phyloP scores from a whole-genome alignment of 257 asterid species.

The Penstemon newberryi region DNA sequence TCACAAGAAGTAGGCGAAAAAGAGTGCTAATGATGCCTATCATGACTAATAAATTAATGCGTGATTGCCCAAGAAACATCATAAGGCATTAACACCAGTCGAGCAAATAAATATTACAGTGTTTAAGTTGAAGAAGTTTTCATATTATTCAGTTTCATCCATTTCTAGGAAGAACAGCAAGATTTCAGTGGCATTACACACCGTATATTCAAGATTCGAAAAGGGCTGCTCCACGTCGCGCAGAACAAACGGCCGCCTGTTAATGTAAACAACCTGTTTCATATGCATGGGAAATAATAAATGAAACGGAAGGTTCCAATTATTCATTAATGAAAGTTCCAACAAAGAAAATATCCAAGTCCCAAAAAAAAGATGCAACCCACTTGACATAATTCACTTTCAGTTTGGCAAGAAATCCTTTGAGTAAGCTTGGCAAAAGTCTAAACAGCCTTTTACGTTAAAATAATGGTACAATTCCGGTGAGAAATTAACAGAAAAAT shows the following conservation, averaged over 20 bases:
- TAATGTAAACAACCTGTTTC: slow-evolving; percentile 86
- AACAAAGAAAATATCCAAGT: slow-evolving; percentile 21
- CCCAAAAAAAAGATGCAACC: slow-evolving; percentile 23
- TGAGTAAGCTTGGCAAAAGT: not conserved
- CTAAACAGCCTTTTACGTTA: not conserved
- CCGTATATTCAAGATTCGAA: slow-evolving; percentile 98
- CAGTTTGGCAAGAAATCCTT: slow-evolving; percentile 20
- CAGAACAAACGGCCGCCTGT: slow-evolving; percentile 95
- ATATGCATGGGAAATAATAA: slow-evolving; percentile 19
- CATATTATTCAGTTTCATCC: slow-evolving; percentile 27
- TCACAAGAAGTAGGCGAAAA: slow-evolving; percentile 2
- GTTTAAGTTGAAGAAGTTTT: slow-evolving; percentile 21
- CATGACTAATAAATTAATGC: too few relatives aligned
- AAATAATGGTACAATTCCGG: not conserved
- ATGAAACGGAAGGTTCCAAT: slow-evolving; percentile 16
- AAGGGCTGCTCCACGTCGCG: slow-evolving; percentile 98
- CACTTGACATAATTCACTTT: slow-evolving; percentile 16
- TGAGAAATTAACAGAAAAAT: not conserved
- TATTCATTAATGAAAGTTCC: slow-evolving; percentile 6
- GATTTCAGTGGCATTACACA: slow-evolving; percentile 41
- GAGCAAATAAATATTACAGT: slow-evolving; percentile 10
- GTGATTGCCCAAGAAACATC: not conserved
- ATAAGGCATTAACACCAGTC: slow-evolving; percentile 5
- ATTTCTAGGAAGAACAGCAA: slow-evolving; percentile 25
- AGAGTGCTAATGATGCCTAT: slow-evolving; percentile 14